Evolutionary conservation across 208 protist species (phyloP).

Genomic region (Wallacemonas collosoma): DNA sequence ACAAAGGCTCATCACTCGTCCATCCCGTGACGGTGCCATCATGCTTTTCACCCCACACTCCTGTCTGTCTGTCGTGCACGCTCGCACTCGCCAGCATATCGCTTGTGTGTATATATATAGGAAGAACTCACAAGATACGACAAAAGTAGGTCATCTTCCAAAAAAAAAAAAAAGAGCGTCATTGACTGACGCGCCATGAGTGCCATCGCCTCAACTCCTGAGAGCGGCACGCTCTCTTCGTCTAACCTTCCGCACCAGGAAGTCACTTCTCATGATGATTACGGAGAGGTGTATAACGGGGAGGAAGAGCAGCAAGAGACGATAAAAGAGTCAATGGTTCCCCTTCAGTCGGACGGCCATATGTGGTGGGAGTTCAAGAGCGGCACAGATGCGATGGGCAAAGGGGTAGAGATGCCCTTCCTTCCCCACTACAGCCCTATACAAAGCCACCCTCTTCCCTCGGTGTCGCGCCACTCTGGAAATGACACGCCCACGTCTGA

Average conservation of each 20-base stretch:
- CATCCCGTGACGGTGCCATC: too few species aligned
- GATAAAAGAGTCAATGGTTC: neutral
- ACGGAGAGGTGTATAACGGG: neutral
- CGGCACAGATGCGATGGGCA: neutral
- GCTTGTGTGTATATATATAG: too few species aligned
- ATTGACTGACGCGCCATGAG: neutral
- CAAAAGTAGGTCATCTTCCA: too few species aligned
- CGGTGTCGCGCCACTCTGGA: neutral
- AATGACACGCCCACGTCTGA: neutral
- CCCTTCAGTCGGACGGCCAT: neutral
- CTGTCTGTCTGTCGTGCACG: too few species aligned
- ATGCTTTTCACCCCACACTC: too few species aligned
- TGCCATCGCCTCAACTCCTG: neutral
- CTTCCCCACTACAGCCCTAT: constrained; percentile 10
- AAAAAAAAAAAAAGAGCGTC: too few species aligned
- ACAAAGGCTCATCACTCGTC: too few species aligned
- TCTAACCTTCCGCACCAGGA: neutral
- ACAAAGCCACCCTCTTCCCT: neutral
- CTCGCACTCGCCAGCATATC: too few species aligned
- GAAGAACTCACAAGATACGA: too few species aligned
- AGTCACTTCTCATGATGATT: neutral
- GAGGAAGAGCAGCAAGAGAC: constrained; percentile 12
- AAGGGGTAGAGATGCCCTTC: constrained; percentile 17
- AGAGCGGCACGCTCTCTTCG: neutral
- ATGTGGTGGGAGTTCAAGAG: constrained; percentile 18